These are phyloP conservation scores for Cercospora citrullina DNA, from an alignment of 2,329 filamentous ascomycete genomes.

Conservation along the genomic window DNA sequence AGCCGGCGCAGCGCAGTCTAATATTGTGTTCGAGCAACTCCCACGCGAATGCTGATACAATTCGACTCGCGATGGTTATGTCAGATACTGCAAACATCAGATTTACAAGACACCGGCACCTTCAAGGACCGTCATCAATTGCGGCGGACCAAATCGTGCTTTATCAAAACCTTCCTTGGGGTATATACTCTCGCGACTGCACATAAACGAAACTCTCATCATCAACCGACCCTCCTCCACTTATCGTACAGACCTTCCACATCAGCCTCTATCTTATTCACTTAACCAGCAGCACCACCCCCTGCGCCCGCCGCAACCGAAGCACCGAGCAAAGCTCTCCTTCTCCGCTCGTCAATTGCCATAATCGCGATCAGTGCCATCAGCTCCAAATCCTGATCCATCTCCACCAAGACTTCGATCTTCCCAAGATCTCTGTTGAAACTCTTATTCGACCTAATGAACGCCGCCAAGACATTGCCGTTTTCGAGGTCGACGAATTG, in stretches of 20 bases:
- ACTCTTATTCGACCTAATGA: slow-evolving; percentile 6
- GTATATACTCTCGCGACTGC: neutral
- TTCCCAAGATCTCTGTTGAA: slow-evolving; percentile 2
- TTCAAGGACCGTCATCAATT: too few relatives aligned
- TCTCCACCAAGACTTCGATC: slow-evolving; percentile 13
- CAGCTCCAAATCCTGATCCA: slow-evolving; percentile 16
- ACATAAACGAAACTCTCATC: neutral
- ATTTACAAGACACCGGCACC: neutral
- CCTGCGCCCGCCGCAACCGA: neutral
- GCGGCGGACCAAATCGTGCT: neutral
- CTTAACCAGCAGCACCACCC: neutral
- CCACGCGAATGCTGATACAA: neutral
- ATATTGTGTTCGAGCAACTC: neutral
- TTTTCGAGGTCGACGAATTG: slow-evolving; percentile 9
- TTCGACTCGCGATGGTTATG: neutral
- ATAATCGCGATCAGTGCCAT: slow-evolving; percentile 17
- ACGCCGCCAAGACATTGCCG: slow-evolving; percentile 7
- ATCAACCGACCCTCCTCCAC: neutral
- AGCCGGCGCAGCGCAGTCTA: neutral
- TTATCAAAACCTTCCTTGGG: neutral
- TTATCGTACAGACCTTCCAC: neutral
- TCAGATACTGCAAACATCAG: neutral
- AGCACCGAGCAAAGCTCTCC: slow-evolving; percentile 6
- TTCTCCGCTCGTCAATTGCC: slow-evolving; percentile 16
- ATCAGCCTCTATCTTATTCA: neutral